Evolutionary conservation across 2,329 filamentous ascomycete genomes (phyloP), one percentile per base, ranked within the genome.

Genomic region (Alternaria infectoria): DNA sequence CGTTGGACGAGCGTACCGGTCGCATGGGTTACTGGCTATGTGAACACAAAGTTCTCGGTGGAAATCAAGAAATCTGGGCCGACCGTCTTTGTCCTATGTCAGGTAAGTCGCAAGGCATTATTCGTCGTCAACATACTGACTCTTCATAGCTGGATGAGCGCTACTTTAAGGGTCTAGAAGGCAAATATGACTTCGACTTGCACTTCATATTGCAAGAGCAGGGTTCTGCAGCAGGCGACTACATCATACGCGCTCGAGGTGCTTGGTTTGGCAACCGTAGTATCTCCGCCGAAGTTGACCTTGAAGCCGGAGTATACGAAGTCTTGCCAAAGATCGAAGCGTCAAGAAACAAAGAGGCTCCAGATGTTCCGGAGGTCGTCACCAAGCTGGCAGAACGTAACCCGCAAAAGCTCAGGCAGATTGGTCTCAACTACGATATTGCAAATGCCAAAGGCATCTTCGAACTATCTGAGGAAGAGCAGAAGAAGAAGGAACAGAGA

Each of bases 251-350:
- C 50, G 86, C 83, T 49, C 64, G 83, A 70, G 64, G 85, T 75
- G 70, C 83, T 77, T 78, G 74, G 69, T 83, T 83, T 74, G 91
- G 92, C 84, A 88, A 84, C 13, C 89, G 93, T 9, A 91, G 90
- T 6, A 89, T 93, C 54, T 93, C 90, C 52, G 89, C 92, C 3
- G 92, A 96, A 75, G 85, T 95, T 17, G 85, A 90, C 26, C 86
- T 96, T 45, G 87, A 91, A 21, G 86, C 89, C 0, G 93, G 93
- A 7, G 87, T 85, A 36, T 96, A 96, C 78, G 87, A 88, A 25
- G 87, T 96, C 6, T 82, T 92, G 17, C 86, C 94, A 75, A 93
- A 91, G 73, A 86, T 95, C 55, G 88, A 88, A 4, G 91, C 91
- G 1, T 83, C 83, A 32, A 86, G 89, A 15, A 68, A 81, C 40